These are phyloP conservation scores for Kregervanrija delftensis DNA, from an alignment of 805 yeast genomes.

Conservation along the genomic window DNA sequence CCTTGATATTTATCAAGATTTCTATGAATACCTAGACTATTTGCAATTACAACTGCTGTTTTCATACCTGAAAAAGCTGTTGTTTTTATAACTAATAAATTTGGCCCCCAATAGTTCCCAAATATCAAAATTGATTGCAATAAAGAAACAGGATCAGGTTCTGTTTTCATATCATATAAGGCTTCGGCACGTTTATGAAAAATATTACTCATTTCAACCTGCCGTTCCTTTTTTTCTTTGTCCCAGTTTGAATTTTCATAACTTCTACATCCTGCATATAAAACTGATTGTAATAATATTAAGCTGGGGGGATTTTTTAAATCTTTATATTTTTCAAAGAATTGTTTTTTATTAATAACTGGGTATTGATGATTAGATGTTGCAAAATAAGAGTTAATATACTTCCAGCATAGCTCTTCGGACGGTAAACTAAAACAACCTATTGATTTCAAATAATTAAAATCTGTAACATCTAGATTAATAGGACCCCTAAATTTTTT, in stretches of 20 bases:
- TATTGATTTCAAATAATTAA: constrained; percentile 13
- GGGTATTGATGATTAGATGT: constrained; percentile 66
- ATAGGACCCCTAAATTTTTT: constrained; percentile 6
- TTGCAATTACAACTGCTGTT: constrained; percentile 63
- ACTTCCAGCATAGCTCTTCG: constrained; percentile 48
- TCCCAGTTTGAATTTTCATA: constrained; percentile 43
- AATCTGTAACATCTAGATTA: constrained; percentile 14
- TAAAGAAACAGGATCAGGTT: constrained; percentile 53
- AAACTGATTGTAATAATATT: constrained; percentile 55
- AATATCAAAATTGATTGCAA: constrained; percentile 57
- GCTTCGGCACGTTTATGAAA: constrained; percentile 71
- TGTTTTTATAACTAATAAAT: constrained; percentile 59
- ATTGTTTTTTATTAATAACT: constrained; percentile 53
- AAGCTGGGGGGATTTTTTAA: constrained; percentile 54
- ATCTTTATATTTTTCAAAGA: constrained; percentile 51
- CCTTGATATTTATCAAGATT: constrained; percentile 16
- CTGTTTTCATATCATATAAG: constrained; percentile 62
- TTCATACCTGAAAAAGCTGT: constrained; percentile 58
- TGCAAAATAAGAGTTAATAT: constrained; percentile 55
- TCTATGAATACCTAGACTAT: constrained; percentile 71
- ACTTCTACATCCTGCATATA: constrained; percentile 62
- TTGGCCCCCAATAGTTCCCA: constrained; percentile 70
- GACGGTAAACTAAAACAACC: constrained; percentile 72
- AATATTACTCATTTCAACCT: constrained; percentile 32
- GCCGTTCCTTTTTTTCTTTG: constrained; percentile 39